These are phyloP conservation scores for Emergomyces orientalis DNA, from an alignment of 2,329 filamentous ascomycete species.

Conservation along the genomic window DNA sequence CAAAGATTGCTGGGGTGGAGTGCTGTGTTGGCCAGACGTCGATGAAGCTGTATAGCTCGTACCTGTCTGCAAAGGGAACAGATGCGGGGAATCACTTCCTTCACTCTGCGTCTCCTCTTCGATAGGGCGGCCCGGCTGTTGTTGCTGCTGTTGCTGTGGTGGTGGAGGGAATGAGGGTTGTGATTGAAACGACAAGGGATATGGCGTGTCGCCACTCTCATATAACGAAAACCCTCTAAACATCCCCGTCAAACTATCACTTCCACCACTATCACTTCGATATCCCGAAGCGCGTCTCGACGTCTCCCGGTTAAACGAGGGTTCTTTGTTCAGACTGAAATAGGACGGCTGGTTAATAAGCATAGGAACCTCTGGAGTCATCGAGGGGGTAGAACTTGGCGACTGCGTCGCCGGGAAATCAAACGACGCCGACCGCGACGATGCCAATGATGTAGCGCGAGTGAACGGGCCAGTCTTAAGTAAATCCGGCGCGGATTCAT, in stretches of 20 bases:
- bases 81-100: constrained; percentile 66
- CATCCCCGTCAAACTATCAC: constrained; percentile 74
- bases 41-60: constrained; percentile 41
- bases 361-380: constrained; percentile 64
- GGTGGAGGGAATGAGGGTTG: constrained; percentile 17
- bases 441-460: constrained; percentile 71
- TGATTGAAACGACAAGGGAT: constrained; percentile 22
- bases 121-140: constrained; percentile 34
- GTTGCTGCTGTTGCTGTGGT: constrained; percentile 16
- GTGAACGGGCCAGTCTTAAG: constrained; percentile 88
- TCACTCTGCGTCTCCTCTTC: constrained; percentile 68
- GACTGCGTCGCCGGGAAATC: constrained; percentile 76
- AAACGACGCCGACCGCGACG: constrained; percentile 86
- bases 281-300: constrained; percentile 64
- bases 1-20: constrained; percentile 54
- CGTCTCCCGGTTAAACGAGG: constrained; percentile 48
- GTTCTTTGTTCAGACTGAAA: constrained; percentile 55
- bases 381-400: constrained; percentile 73
- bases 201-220: constrained; percentile 45
- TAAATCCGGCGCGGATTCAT: constrained; percentile 82
- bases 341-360: constrained; percentile 81
- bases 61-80: constrained; percentile 55
- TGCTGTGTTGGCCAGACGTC: constrained; percentile 24
- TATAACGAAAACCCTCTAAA: constrained; percentile 69
- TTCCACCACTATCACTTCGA: constrained; percentile 85